phyloP scores from a whole-genome alignment of 2,329 filamentous ascomycete species.

The Diaporthe aspalathi region DNA sequence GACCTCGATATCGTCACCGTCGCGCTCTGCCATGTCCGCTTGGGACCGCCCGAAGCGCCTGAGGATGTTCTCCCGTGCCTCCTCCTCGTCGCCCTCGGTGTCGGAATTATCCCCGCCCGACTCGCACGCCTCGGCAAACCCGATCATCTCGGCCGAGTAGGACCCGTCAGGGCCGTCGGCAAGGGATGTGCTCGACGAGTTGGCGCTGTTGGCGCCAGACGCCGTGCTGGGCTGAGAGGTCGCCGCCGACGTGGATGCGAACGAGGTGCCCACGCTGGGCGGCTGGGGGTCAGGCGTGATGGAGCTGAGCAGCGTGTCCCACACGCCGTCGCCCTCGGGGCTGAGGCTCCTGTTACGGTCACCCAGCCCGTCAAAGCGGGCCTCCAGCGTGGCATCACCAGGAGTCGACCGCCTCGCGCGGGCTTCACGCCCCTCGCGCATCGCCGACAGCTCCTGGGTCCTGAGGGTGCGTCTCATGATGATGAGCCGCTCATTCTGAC shows the following conservation, averaged over 20 bases:
- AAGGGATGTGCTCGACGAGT: slow-evolving; percentile 60
- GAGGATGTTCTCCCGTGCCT: slow-evolving; percentile 42
- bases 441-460: slow-evolving; percentile 21
- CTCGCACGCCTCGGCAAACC: slow-evolving; percentile 59
- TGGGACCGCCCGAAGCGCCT: slow-evolving; percentile 48
- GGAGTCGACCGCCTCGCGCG: slow-evolving; percentile 2
- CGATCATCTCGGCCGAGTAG: slow-evolving; percentile 34
- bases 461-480: slow-evolving; percentile 27
- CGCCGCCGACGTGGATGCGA: slow-evolving; percentile 70
- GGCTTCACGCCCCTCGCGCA: slow-evolving; percentile 30
- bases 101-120: slow-evolving; percentile 68
- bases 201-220: slow-evolving; percentile 44
- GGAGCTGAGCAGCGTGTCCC: slow-evolving; percentile 85
- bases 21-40: slow-evolving; percentile 57
- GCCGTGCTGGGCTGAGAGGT: slow-evolving; percentile 54
- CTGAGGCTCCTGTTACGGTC: slow-evolving; percentile 88
- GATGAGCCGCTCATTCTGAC: slow-evolving; percentile 28
- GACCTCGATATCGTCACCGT: slow-evolving; percentile 43
- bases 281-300: slow-evolving; percentile 84
- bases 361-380: slow-evolving; percentile 73
- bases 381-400: slow-evolving; percentile 18
- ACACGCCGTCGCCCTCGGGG: slow-evolving; percentile 73
- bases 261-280: slow-evolving; percentile 85
- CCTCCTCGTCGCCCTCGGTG: slow-evolving; percentile 61
- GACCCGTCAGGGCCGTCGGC: slow-evolving; percentile 49